These are phyloP conservation scores for Trapa bicornis DNA, from an alignment of 345 rosid species.

Conservation along the genomic window DNA sequence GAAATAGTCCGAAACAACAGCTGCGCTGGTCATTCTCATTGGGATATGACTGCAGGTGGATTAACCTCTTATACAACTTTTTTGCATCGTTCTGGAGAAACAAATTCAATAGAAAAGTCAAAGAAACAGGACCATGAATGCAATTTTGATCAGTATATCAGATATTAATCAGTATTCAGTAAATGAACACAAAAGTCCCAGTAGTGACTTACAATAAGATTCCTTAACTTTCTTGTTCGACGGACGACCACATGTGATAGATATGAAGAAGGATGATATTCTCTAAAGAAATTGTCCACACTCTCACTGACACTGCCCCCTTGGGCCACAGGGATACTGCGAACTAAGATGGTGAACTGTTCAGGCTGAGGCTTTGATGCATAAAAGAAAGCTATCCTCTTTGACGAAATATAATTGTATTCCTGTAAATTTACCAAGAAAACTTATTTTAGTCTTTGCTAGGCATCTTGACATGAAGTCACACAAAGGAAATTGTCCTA, in stretches of 20 bases:
- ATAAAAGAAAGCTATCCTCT: slow-evolving; percentile 69
- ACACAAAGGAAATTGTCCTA: neutral
- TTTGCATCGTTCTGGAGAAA: slow-evolving; percentile 39
- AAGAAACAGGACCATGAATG: neutral
- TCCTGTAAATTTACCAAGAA: slow-evolving; percentile 41
- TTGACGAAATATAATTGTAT: slow-evolving; percentile 47
- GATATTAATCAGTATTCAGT: neutral
- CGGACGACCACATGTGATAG: slow-evolving; percentile 66
- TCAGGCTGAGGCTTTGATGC: slow-evolving; percentile 82
- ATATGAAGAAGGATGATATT: slow-evolving; percentile 61
- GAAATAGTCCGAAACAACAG: slow-evolving; percentile 27
- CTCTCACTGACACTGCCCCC: slow-evolving; percentile 65
- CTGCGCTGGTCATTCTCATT: slow-evolving; percentile 21
- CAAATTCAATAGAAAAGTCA: neutral
- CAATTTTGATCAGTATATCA: neutral
- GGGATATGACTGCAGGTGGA: slow-evolving; percentile 38
- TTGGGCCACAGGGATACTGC: slow-evolving; percentile 53
- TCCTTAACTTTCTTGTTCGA: slow-evolving; percentile 55
- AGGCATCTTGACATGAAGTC: neutral
- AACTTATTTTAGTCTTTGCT: neutral
- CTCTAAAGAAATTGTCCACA: slow-evolving; percentile 68
- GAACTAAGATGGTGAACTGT: slow-evolving; percentile 83
- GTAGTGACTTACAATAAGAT: slow-evolving; percentile 47
- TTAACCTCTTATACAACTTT: slow-evolving; percentile 35
- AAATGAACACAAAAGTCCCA: neutral